phyloP scores from a whole-genome alignment of 2,329 filamentous ascomycete species.

The Fusarium pseudoanthophilum region DNA sequence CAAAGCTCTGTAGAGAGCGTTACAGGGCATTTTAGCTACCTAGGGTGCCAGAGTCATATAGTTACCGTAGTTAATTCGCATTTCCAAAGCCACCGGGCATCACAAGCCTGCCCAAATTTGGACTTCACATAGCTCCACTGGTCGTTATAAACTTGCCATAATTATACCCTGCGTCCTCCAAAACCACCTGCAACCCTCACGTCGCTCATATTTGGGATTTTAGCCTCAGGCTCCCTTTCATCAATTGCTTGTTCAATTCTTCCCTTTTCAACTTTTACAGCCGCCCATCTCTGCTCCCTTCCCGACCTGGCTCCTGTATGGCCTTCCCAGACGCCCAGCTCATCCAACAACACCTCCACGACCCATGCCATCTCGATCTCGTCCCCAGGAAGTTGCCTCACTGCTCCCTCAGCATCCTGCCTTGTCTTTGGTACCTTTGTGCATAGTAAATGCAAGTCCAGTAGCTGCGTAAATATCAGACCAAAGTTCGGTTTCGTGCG shows the following conservation, averaged over 20 bases:
- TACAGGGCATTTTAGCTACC: background rate
- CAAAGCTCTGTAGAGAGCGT: background rate
- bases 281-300: conserved; percentile 66
- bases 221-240: conserved; percentile 9
- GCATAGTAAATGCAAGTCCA: conserved; percentile 66
- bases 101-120: background rate
- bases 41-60: background rate
- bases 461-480: conserved; percentile 63
- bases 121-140: background rate
- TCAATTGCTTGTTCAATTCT: conserved; percentile 55
- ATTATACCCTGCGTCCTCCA: conserved; percentile 16
- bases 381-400: background rate
- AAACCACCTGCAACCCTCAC: conserved; percentile 18
- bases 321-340: conserved; percentile 58
- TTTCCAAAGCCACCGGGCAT: background rate
- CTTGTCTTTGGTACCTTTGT: conserved; percentile 55
- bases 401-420: conserved; percentile 52
- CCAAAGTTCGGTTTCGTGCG: conserved; percentile 64
- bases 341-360: conserved; percentile 64
- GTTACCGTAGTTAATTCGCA: background rate
- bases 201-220: background rate
- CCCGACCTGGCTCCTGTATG: conserved; percentile 43
- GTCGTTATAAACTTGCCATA: background rate
- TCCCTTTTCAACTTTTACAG: conserved; percentile 56
- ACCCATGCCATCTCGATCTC: conserved; percentile 53